These are phyloP conservation scores for Triticum monococcum DNA, from an alignment of 176 grass and related monocot genomes.

Conservation along the genomic window DNA sequence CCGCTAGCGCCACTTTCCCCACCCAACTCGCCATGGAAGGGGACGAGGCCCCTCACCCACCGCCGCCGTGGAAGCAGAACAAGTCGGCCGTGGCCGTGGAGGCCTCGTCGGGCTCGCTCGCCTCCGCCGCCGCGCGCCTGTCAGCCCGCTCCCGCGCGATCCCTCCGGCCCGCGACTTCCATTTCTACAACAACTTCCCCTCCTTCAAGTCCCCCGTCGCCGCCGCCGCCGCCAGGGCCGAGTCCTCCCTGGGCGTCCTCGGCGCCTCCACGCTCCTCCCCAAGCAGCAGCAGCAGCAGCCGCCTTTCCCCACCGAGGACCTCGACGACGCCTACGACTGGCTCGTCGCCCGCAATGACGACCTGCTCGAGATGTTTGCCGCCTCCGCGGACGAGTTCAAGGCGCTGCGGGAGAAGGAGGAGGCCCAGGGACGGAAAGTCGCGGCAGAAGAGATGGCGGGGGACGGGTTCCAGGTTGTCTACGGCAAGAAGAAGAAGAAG, in stretches of 20 bases:
- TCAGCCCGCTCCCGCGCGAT: conserved; percentile 41
- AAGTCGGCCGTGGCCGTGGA: conserved; percentile 37
- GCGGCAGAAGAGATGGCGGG: conserved; percentile 20
- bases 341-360: conserved; percentile 67
- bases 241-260: conserved; percentile 41
- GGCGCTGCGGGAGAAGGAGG: conserved; percentile 52
- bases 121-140: conserved; percentile 48
- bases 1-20: conserved; percentile 16
- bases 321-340: conserved; percentile 72
- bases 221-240: conserved; percentile 45
- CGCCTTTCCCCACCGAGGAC: conserved; percentile 48
- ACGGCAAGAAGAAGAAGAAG: conserved; percentile 83
- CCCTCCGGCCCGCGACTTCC: conserved; percentile 59
- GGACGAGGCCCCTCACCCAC: conserved; percentile 32
- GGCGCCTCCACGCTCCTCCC: conserved; percentile 18
- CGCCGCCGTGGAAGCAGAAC: conserved; percentile 43
- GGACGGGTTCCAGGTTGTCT: conserved; percentile 67
- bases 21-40: conserved; percentile 33
- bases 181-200: conserved; percentile 92
- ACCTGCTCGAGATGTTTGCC: conserved; percentile 59
- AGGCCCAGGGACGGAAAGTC: conserved; percentile 34
- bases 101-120: conserved; percentile 37
- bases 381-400: conserved; percentile 78
- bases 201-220: conserved; percentile 58
- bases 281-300: conserved; percentile 53